phyloP scores from a whole-genome alignment of 169 alveolate species.

The Eimeria necatrix region DNA sequence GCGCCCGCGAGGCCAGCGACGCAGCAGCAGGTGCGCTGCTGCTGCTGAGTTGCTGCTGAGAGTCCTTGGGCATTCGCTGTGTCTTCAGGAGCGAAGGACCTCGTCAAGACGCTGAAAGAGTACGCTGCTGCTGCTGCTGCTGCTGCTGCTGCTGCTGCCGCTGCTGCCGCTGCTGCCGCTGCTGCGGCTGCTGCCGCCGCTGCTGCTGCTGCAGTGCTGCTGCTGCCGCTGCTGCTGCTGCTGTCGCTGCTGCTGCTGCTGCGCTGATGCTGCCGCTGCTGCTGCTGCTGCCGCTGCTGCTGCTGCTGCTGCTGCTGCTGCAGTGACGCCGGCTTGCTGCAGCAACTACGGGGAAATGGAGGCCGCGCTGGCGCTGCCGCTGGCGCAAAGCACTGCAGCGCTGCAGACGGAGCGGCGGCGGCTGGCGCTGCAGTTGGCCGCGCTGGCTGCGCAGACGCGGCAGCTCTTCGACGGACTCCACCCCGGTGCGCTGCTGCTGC shows the following conservation, averaged over 20 bases:
- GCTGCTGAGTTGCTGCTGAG: background rate
- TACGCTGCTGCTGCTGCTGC: background rate
- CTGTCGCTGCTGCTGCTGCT: background rate
- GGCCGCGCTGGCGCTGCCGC: conserved; percentile 25
- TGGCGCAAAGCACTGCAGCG: conserved; percentile 1
- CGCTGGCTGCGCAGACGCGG: background rate
- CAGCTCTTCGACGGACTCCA: background rate
- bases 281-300: no score
- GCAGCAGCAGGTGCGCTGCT: background rate
- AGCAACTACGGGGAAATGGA: conserved; percentile 44
- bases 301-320: background rate
- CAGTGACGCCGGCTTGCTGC: no score
- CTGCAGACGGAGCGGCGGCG: background rate
- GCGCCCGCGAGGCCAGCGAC: background rate
- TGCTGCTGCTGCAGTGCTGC: background rate
- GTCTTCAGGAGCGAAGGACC: background rate
- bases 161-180: background rate
- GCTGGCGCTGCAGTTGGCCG: conserved; percentile 1
- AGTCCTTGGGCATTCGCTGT: background rate
- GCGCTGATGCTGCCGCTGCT: no score
- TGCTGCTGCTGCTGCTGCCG: no score
- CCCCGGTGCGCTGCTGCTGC: no score
- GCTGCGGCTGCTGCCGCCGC: background rate
- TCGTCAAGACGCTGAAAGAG: background rate
- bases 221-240: background rate